phyloP scores from a whole-genome alignment of 768 basidiomycete species.

The Leccinum aurantiacum region DNA sequence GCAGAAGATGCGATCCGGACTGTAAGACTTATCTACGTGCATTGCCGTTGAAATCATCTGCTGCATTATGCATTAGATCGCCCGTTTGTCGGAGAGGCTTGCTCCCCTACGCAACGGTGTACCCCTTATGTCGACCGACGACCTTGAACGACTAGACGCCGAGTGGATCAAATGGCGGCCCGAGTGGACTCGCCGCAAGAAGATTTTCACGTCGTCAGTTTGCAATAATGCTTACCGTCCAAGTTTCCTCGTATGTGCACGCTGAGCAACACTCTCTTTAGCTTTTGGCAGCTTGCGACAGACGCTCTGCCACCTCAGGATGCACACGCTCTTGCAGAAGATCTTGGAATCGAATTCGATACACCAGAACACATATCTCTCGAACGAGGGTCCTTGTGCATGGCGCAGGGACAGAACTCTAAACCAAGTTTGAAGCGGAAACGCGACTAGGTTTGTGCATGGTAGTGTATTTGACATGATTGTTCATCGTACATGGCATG shows the following conservation, averaged over 20 bases:
- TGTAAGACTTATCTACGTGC: slow-evolving; percentile 41
- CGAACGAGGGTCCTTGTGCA: slow-evolving; percentile 64
- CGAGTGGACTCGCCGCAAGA: slow-evolving; percentile 78
- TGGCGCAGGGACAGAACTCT: slow-evolving; percentile 25
- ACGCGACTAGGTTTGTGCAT: slow-evolving; percentile 30
- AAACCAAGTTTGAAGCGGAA: slow-evolving; percentile 51
- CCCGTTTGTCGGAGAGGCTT: slow-evolving; percentile 49
- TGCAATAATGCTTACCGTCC: slow-evolving; percentile 1
- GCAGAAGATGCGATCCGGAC: slow-evolving; percentile 49
- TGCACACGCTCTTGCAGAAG: slow-evolving; percentile 63
- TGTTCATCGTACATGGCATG: neutral
- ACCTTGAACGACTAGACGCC: slow-evolving; percentile 62
- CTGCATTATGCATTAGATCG: slow-evolving; percentile 46
- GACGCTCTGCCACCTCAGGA: slow-evolving; percentile 70
- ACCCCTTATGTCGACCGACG: slow-evolving; percentile 67
- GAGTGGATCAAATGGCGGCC: slow-evolving; percentile 81
- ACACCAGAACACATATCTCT: slow-evolving; percentile 65
- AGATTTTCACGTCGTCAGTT: slow-evolving; percentile 53
- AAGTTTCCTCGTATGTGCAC: neutral
- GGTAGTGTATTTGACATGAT: neutral
- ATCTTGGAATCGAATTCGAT: slow-evolving; percentile 80
- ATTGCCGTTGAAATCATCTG: slow-evolving; percentile 6
- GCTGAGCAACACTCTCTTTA: slow-evolving; percentile 31
- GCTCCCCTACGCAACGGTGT: slow-evolving; percentile 63
- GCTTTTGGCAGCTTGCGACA: slow-evolving; percentile 73